phyloP scores from a whole-genome alignment of 495 filamentous ascomycete species.

The Trichoderma asperelloides region DNA sequence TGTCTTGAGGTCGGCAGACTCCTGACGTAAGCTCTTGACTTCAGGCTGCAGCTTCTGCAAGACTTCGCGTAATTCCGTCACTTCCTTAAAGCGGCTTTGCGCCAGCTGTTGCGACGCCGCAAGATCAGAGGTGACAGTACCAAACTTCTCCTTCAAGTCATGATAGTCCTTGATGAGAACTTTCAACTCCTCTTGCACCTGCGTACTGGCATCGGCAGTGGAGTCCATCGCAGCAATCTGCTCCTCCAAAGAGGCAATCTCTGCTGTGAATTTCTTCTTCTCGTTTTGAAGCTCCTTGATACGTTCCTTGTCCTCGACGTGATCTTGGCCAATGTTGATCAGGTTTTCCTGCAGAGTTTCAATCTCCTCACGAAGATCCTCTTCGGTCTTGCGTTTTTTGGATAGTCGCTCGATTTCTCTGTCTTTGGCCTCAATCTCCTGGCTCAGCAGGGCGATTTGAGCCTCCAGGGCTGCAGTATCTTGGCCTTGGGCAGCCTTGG shows the following conservation, averaged over 20 bases:
- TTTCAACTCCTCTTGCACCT: conserved; percentile 50
- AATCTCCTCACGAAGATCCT: conserved; percentile 78
- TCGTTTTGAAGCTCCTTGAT: conserved; percentile 49
- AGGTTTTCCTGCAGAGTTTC: conserved; percentile 74
- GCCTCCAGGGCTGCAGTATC: conserved; percentile 27
- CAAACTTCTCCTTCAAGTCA: conserved; percentile 57
- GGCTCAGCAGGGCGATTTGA: conserved; percentile 40
- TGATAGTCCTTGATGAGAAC: conserved; percentile 64
- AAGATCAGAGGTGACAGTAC: conserved; percentile 70
- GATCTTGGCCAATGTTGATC: conserved; percentile 63
- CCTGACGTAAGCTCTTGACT: conserved; percentile 61
- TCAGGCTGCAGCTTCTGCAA: conserved; percentile 83
- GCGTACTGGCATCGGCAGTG: conserved; percentile 26
- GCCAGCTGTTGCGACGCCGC: conserved; percentile 80
- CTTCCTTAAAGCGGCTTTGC: conserved; percentile 75
- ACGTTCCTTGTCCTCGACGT: conserved; percentile 73
- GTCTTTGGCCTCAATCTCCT: conserved; percentile 64
- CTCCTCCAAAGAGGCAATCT: conserved; percentile 55
- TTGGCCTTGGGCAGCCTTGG: conserved; percentile 20
- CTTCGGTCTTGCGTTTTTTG: conserved; percentile 60
- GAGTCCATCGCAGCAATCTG: conserved; percentile 37
- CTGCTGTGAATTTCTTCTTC: conserved; percentile 44
- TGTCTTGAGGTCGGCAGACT: conserved; percentile 61
- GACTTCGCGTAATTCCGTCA: conserved; percentile 67
- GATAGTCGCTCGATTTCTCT: conserved; percentile 55